Conservation (phyloP, 2,329 filamentous ascomycete genomes). For the Talaromyces sp. region DNA sequence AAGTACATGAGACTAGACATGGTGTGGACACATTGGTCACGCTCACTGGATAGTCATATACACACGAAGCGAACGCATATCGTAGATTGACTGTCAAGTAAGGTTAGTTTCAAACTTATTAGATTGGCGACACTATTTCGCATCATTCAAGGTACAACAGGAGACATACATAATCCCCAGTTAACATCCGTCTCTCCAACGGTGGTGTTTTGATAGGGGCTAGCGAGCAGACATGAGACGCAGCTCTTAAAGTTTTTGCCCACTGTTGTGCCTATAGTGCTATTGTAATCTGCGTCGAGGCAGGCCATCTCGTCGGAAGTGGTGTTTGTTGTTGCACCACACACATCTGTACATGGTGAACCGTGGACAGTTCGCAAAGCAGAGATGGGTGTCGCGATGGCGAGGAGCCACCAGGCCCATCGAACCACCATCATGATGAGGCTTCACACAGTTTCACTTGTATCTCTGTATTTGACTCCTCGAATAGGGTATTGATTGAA, state of each 20-base stretch:
- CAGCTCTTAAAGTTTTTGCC: slow-evolving; percentile 43
- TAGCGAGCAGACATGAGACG: slow-evolving; percentile 43
- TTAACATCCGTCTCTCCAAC: slow-evolving; percentile 45
- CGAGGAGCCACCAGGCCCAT: slow-evolving; percentile 26
- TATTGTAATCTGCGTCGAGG: slow-evolving; percentile 38
- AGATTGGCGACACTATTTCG: not conserved
- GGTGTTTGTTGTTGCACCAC: slow-evolving; percentile 36
- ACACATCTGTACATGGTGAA: slow-evolving; percentile 41
- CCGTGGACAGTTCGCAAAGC: slow-evolving; percentile 35
- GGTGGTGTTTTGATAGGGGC: slow-evolving; percentile 34
- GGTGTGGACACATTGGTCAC: slow-evolving; percentile 43
- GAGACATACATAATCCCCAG: slow-evolving; percentile 47
- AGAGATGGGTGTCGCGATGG: slow-evolving; percentile 26
- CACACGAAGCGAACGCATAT: slow-evolving; percentile 45
- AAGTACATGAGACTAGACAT: slow-evolving; percentile 45
- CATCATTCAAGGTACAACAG: not conserved
- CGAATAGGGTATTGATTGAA: no score
- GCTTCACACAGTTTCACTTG: not conserved
- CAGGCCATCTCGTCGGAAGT: slow-evolving; percentile 45
- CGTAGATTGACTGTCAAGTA: slow-evolving; percentile 44
- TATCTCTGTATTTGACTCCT: not conserved
- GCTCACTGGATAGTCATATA: slow-evolving; percentile 42
- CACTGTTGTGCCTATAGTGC: slow-evolving; percentile 24
- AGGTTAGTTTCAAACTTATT: slow-evolving; percentile 18
- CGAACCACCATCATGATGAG: slow-evolving; percentile 11